Conservation (phyloP, 2,329 filamentous ascomycete genomes). For the Akanthomyces muscarius region DNA sequence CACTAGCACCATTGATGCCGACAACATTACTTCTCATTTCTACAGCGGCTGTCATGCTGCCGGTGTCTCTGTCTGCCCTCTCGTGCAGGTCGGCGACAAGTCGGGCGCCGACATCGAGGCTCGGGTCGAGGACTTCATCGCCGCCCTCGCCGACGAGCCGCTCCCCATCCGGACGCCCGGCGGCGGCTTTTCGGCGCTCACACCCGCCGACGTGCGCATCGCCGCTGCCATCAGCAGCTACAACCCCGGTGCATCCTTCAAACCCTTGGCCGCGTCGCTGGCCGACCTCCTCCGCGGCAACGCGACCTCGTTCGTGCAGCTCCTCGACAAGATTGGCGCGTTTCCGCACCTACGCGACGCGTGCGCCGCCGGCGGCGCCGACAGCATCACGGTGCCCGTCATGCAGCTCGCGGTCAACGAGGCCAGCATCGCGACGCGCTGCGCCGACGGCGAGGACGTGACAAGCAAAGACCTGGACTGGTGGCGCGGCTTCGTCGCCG, state of each 20-base stretch:
- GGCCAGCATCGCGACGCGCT: conserved; percentile 17
- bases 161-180: conserved; percentile 21
- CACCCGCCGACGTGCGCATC: conserved; percentile 24
- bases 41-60: conserved; percentile 28
- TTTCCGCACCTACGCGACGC: conserved; percentile 18
- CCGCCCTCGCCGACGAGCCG: conserved; percentile 23
- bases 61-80: conserved; percentile 22
- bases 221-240: conserved; percentile 27
- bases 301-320: conserved; percentile 22
- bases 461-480: neutral
- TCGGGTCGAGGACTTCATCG: conserved; percentile 27
- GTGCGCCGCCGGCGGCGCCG: neutral
- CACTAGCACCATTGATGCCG: conserved; percentile 30
- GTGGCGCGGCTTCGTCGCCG: conserved; percentile 17
- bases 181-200: conserved; percentile 23
- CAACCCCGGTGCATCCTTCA: conserved; percentile 22
- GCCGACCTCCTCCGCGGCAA: conserved; percentile 28
- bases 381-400: conserved; percentile 1
- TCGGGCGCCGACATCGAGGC: conserved; percentile 23
- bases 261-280: conserved; percentile 20
- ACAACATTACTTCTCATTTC: conserved; percentile 27
- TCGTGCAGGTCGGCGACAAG: conserved; percentile 23
- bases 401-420: conserved; percentile 21
- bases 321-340: conserved; percentile 22
- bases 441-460: conserved; percentile 19